Conservation (phyloP, 331 rosid species). For the Malus hybrid region DNA sequence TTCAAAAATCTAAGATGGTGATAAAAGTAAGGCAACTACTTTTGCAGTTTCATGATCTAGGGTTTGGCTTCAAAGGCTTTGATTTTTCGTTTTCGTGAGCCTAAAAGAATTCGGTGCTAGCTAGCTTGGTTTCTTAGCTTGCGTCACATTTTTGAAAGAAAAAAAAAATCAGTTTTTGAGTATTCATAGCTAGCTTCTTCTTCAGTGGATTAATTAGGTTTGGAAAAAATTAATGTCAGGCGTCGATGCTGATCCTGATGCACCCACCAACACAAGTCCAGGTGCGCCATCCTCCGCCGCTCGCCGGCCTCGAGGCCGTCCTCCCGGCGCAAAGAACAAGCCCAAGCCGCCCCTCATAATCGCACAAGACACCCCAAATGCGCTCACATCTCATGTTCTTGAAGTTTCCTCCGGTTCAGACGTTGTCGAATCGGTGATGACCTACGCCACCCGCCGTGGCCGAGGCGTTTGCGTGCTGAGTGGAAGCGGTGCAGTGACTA, state of each 20-base stretch:
- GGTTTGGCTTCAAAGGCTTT: too few relatives aligned
- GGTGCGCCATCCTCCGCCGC: constrained; percentile 11
- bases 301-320: constrained; percentile 31
- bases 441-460: constrained; percentile 22
- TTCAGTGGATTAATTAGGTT: not conserved
- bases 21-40: too few relatives aligned
- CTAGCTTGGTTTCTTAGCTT: not conserved
- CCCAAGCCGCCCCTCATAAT: constrained; percentile 26
- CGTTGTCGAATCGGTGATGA: constrained; percentile 18
- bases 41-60: too few relatives aligned
- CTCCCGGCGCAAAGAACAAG: constrained; percentile 36
- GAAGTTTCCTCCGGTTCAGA: constrained; percentile 30
- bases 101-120: too few relatives aligned
- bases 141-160: not conserved
- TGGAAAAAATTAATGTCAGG: constrained; percentile 11
- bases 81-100: too few relatives aligned
- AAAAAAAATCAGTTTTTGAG: too few relatives aligned
- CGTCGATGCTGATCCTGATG: constrained; percentile 5
- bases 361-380: constrained; percentile 30
- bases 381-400: constrained; percentile 27
- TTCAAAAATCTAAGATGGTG: too few relatives aligned
- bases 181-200: not conserved
- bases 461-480: constrained; percentile 33
- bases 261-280: constrained; percentile 10
- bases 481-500: constrained; percentile 24